These are phyloP conservation scores for Przewalskia tangutica DNA, from an alignment of 257 asterid genomes.

Conservation along the genomic window DNA sequence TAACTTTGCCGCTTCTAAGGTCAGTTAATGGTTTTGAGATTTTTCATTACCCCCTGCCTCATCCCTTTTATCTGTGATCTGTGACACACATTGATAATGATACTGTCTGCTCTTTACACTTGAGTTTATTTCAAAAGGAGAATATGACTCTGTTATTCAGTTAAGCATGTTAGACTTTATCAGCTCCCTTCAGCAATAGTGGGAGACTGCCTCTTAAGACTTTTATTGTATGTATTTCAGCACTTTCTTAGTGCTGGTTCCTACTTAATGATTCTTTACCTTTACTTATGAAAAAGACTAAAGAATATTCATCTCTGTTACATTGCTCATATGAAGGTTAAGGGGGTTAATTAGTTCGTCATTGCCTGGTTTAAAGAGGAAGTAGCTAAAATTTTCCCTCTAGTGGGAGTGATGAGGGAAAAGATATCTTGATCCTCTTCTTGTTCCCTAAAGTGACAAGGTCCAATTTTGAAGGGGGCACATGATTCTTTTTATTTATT, in stretches of 20 bases:
- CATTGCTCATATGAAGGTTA: background rate
- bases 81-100: background rate
- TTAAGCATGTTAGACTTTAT: background rate
- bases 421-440: background rate
- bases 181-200: background rate
- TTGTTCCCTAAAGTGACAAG: background rate
- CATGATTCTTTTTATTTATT: background rate
- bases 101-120: background rate
- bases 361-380: background rate
- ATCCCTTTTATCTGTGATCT: background rate
- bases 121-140: background rate
- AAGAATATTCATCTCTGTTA: background rate
- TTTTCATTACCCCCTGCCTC: background rate
- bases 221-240: background rate
- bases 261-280: background rate
- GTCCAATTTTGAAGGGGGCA: background rate
- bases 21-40: constrained; percentile 6
- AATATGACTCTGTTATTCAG: background rate
- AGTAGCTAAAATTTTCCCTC: background rate
- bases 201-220: background rate
- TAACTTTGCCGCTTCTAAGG: constrained; percentile 62
- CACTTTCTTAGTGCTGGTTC: background rate
- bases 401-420: background rate
- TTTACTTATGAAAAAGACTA: background rate
- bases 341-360: background rate